Conservation (phyloP, 495 filamentous ascomycete genomes). For the Pyrenula massariospora region DNA sequence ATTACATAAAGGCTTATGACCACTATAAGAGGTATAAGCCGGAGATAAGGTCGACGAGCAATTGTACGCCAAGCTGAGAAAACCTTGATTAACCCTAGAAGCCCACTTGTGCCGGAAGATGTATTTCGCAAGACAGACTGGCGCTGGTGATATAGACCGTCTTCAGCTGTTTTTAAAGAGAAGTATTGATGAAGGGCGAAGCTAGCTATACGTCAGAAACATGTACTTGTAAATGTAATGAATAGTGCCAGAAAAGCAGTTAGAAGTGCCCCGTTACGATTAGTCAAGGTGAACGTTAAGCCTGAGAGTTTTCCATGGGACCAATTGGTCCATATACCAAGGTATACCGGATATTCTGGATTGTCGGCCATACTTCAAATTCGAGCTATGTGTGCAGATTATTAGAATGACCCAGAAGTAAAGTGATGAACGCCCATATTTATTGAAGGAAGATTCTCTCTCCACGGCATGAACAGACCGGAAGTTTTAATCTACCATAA, state of each 20-base stretch:
- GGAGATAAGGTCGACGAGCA: not conserved
- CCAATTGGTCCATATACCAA: constrained; percentile 8
- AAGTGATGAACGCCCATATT: not conserved
- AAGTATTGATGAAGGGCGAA: constrained; percentile 21
- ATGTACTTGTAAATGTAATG: constrained; percentile 3
- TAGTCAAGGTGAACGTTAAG: constrained; percentile 8
- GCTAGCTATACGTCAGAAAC: constrained; percentile 17
- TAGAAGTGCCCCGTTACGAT: constrained; percentile 2
- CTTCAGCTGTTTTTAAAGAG: not conserved
- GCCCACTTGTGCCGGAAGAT: not conserved
- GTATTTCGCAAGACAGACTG: not conserved
- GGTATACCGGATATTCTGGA: not conserved
- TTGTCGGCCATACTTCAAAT: not conserved
- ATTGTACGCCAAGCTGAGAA: not conserved
- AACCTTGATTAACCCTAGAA: not conserved
- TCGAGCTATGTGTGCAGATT: not conserved
- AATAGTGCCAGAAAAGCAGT: constrained; percentile 11
- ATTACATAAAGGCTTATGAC: not conserved
- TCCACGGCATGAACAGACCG: not conserved
- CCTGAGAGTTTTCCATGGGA: constrained; percentile 6
- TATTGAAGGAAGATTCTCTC: not conserved
- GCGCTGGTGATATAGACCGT: not conserved
- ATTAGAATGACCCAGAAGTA: not conserved
- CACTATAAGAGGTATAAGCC: not conserved
- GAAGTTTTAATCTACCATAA: not conserved